Evolutionary conservation across 2,329 filamentous ascomycete species (phyloP), one percentile per base, ranked within the genome.

Genomic region (Sarocladiaceae sp.): DNA sequence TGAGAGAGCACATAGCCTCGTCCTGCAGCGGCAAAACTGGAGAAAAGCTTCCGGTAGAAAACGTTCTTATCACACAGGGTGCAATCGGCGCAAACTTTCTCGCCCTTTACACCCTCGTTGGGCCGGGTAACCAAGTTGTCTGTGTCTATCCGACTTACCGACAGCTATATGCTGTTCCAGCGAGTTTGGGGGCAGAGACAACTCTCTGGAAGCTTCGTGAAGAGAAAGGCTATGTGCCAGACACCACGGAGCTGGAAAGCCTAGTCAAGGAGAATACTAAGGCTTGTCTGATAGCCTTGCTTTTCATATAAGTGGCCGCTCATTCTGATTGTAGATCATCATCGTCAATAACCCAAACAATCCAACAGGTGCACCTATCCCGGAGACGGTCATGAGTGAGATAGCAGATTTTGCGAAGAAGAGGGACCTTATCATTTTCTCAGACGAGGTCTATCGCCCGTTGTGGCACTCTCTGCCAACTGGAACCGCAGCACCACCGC

Each of bases 71-170:
- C 54, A 90, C 88, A 0, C 82, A 86, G 26, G 91, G 91, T 10
- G 90, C 89, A 13, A 95, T 95, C 49, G 78, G 82, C 5, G 90
- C 90, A n/a, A 96, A 96, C 63, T 89, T 90, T 59, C 71, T 94
- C n/a, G 71, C 84, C 2, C 78, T 94, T 7, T 92, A 92, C 65
- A 76, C 85, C 1, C 73, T 94, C 6, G 64, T 94, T 2, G 80
- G 82, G 0, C 80, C 83, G 0, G 87, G 84, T 1, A 89, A 96
- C 63, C 90, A 96, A 74, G 87, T 93, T 44, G 79, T 96, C 54
- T 94, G 88, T 62, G 87, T 94, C 53, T 89, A 91, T 64, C 90
- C 91, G 12, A 93, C 89, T 1, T 95, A 94, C 61, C 88, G 94
- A 65, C 89, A 94, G 60, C 77, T 96, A 1, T 94, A 93, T 63